Conservation (phyloP, 306 rosid genomes). For the Sesbania bispinosa region DNA sequence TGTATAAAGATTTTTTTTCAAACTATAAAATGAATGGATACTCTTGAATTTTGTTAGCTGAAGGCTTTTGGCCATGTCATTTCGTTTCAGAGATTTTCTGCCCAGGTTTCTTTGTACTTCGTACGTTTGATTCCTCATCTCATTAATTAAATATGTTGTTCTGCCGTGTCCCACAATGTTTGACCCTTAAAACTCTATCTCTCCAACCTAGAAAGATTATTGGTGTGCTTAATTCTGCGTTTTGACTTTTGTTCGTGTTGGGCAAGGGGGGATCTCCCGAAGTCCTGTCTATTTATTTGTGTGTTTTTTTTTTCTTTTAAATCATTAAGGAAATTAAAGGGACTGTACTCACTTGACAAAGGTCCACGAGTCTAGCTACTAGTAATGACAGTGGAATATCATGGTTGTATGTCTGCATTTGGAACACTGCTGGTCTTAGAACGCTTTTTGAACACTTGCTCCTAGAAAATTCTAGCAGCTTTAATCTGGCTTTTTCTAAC, state of each 20-base stretch:
- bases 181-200: constrained; percentile 7
- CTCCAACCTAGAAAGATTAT: neutral
- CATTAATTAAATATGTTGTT: neutral
- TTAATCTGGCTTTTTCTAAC: too few relatives aligned
- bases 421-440: neutral
- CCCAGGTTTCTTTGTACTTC: too few relatives aligned
- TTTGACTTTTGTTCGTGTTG: constrained; percentile 8
- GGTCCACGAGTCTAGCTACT: neutral
- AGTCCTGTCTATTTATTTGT: neutral
- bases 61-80: neutral
- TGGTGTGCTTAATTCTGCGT: neutral
- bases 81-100: neutral
- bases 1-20: neutral
- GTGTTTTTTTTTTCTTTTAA: neutral
- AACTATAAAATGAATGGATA: neutral
- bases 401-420: neutral
- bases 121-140: neutral
- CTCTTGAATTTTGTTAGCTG: neutral
- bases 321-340: neutral
- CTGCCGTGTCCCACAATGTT: constrained; percentile 11
- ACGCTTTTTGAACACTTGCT: neutral
- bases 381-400: neutral
- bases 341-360: neutral
- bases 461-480: neutral
- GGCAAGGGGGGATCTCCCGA: neutral